Percentiles rank a stretch among this genome's conserved stretches.
These are phyloP conservation scores for Copromyces sp. DNA, from an alignment of 495 filamentous ascomycete genomes.

Conservation along the genomic window DNA sequence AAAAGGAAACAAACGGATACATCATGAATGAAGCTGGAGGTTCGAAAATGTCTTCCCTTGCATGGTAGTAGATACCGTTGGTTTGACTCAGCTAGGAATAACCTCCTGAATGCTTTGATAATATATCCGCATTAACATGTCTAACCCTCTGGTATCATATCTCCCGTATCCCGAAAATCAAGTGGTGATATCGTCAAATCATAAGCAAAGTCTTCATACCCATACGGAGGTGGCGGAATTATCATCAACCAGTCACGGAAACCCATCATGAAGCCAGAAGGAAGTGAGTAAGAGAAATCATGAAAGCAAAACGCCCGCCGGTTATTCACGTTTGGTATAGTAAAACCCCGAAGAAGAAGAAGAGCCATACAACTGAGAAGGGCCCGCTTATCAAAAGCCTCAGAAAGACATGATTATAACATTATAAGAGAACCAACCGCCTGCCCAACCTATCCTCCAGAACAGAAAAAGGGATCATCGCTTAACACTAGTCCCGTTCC, in stretches of 20 bases:
- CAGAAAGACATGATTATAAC: not conserved
- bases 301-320: not conserved
- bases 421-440: not conserved
- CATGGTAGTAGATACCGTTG: not conserved
- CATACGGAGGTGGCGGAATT: not conserved
- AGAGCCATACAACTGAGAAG: not conserved
- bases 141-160: too few species aligned
- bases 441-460: not conserved
- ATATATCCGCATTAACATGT: too few species aligned
- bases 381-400: not conserved
- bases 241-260: not conserved
- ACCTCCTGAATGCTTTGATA: not conserved
- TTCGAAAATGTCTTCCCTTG: not conserved
- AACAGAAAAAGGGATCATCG: constrained; percentile 3
- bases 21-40: too few species aligned
- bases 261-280: not conserved
- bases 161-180: too few species aligned
- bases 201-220: too few species aligned
- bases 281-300: not conserved
- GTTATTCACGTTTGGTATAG: not conserved
- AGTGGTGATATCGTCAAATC: too few species aligned
- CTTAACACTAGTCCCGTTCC: constrained; percentile 17
- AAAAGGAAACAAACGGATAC: too few species aligned
- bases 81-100: not conserved
- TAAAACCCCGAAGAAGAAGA: not conserved